Conservation (phyloP, 169 alveolate species). For the Plasmodium chabaudi region DNA sequence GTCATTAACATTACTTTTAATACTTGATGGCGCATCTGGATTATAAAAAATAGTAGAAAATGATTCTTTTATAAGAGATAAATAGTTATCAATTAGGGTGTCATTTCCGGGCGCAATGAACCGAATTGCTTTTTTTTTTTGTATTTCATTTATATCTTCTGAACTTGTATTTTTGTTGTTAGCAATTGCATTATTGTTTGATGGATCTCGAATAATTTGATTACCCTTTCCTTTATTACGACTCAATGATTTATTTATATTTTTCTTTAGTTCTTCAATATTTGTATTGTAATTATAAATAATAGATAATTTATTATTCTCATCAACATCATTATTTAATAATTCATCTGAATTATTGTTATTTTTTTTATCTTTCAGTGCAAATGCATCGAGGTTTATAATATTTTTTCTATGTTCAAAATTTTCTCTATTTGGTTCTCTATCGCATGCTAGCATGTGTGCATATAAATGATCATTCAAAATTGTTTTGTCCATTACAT, state of each 20-base stretch:
- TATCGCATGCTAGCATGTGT: conserved; percentile 13
- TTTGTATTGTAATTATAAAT: conserved; percentile 23
- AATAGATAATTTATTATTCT: neutral
- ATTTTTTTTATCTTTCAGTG: no score
- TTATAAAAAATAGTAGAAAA: conserved; percentile 23
- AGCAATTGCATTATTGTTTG: neutral
- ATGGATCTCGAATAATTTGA: conserved; percentile 5
- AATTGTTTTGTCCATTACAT: conserved; percentile 32
- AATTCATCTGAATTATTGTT: neutral
- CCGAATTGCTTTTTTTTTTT: neutral
- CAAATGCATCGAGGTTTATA: neutral
- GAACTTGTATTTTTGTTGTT: conserved; percentile 11
- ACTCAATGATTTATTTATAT: neutral
- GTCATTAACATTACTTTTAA: neutral
- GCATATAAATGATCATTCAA: conserved; percentile 51
- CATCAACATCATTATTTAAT: conserved; percentile 7
- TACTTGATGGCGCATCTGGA: conserved; percentile 20
- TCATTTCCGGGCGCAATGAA: neutral
- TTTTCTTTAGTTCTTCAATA: conserved; percentile 4
- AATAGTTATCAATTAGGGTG: neutral
- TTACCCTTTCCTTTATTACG: conserved; percentile 10
- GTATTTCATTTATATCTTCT: conserved; percentile 24
- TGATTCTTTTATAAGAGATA: conserved; percentile 34
- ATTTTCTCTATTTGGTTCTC: conserved; percentile 1
- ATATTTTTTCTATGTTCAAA: conserved; percentile 12